Evolutionary conservation across 169 alveolate species (phyloP).

Genomic region (Cytauxzoon felis): DNA sequence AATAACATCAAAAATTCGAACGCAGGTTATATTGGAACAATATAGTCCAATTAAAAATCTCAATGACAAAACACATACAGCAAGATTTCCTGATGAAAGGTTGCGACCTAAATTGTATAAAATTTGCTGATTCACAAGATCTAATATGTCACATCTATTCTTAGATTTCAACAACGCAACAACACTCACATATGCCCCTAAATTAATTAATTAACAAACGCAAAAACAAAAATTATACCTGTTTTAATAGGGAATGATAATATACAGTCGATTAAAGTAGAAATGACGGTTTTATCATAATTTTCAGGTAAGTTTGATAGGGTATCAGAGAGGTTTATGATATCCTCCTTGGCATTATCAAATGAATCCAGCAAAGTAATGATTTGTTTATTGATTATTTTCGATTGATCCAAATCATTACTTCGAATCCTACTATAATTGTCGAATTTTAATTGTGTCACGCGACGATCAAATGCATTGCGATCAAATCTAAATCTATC

Average conservation of each 20-base stretch:
- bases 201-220: not conserved
- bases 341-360: conserved; percentile 47
- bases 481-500: not conserved
- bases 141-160: conserved; percentile 8
- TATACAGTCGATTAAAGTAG: conserved; percentile 30
- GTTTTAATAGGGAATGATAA: conserved; percentile 59
- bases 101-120: conserved; percentile 30
- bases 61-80: conserved; percentile 20
- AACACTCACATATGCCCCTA: conserved; percentile 57
- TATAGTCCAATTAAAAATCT: conserved; percentile 44
- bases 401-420: conserved; percentile 8
- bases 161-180: conserved; percentile 34
- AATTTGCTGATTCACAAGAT: conserved; percentile 34
- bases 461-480: not conserved
- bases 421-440: too few species aligned
- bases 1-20: conserved; percentile 26
- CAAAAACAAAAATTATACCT: not conserved
- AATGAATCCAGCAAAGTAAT: conserved; percentile 43
- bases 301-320: not conserved
- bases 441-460: too few species aligned
- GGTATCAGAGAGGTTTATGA: conserved; percentile 8
- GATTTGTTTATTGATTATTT: conserved; percentile 21
- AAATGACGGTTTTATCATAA: conserved; percentile 3
- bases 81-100: conserved; percentile 29
- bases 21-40: conserved; percentile 21